These are phyloP conservation scores for Theobroma cacao DNA, from an alignment of 345 rosid genomes.

Conservation along the genomic window DNA sequence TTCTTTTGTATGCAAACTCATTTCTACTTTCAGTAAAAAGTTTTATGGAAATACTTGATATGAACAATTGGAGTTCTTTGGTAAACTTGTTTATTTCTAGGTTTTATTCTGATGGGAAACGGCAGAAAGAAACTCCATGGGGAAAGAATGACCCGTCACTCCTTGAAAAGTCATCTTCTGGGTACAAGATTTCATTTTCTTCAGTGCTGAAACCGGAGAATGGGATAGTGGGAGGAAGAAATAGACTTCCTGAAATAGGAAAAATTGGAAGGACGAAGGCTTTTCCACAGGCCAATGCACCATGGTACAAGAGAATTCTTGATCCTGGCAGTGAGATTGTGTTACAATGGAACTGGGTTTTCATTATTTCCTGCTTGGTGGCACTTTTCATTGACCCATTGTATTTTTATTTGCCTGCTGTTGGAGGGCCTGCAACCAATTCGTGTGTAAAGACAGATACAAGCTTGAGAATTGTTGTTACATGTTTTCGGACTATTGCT, in stretches of 20 bases:
- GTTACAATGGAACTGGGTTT: constrained; percentile 78
- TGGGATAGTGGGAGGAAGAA: constrained; percentile 42
- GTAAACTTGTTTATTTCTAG: constrained; percentile 35
- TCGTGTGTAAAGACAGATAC: constrained; percentile 68
- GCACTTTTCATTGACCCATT: constrained; percentile 90
- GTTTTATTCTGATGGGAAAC: constrained; percentile 66
- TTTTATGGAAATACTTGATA: not conserved
- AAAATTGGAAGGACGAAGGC: constrained; percentile 42
- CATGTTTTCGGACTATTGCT: constrained; percentile 72
- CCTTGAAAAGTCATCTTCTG: constrained; percentile 45
- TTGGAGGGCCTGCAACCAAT: constrained; percentile 36
- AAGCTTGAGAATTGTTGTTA: constrained; percentile 53
- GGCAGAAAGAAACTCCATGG: constrained; percentile 39
- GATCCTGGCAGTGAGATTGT: constrained; percentile 88
- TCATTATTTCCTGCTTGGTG: constrained; percentile 68
- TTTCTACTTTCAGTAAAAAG: not conserved
- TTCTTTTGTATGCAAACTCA: not conserved
- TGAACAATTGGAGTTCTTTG: not conserved
- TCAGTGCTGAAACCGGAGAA: constrained; percentile 50
- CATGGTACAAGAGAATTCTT: constrained; percentile 71
- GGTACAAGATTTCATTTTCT: constrained; percentile 41
- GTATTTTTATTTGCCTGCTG: constrained; percentile 71
- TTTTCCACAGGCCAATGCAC: constrained; percentile 34
- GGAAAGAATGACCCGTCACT: constrained; percentile 40
- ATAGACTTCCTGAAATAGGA: constrained; percentile 38